phyloP scores from a whole-genome alignment of 2,329 filamentous ascomycete species.

The Neofusicoccum cordaticola region DNA sequence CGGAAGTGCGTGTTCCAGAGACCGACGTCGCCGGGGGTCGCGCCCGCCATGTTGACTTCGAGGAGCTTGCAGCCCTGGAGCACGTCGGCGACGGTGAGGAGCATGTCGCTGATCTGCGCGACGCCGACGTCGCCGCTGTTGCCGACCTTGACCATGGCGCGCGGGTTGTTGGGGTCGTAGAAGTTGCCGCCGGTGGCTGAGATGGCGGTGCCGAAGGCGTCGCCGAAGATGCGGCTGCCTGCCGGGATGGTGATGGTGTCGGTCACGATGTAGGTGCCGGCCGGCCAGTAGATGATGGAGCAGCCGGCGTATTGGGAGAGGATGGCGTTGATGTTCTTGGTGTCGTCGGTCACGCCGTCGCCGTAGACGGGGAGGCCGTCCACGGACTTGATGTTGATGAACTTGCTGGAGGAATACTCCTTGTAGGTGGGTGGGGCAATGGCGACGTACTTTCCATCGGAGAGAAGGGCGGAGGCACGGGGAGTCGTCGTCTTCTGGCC shows the following conservation, averaged over 20 bases:
- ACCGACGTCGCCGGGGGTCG: conserved; percentile 50
- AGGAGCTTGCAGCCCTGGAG: conserved; percentile 25
- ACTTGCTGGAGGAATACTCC: conserved; percentile 7
- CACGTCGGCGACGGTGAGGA: conserved; percentile 21
- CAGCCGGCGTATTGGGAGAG: conserved; percentile 12
- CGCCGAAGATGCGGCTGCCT: conserved; percentile 21
- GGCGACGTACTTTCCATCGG: conserved; percentile 7
- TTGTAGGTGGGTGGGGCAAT: conserved; percentile 12
- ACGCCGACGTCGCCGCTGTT: conserved; percentile 21
- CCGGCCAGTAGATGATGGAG: conserved; percentile 19
- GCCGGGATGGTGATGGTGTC: conserved; percentile 22
- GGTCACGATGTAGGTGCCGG: conserved; percentile 23
- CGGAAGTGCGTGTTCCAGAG: conserved; percentile 35
- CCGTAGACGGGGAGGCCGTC: neutral
- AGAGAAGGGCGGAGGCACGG: neutral
- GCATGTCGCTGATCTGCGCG: conserved; percentile 24
- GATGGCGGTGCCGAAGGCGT: conserved; percentile 21
- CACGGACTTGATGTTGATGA: conserved; percentile 18
- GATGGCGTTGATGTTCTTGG: conserved; percentile 16
- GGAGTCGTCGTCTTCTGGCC: neutral
- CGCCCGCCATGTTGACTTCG: conserved; percentile 47
- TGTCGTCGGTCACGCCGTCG: conserved; percentile 15
- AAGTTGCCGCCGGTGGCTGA: conserved; percentile 21
- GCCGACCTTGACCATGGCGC: conserved; percentile 22
- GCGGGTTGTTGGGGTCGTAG: conserved; percentile 20